Evolutionary conservation across 805 yeast genomes (phyloP), one percentile per base, ranked within the genome.

Genomic region (Jamesozyma hellenica): DNA sequence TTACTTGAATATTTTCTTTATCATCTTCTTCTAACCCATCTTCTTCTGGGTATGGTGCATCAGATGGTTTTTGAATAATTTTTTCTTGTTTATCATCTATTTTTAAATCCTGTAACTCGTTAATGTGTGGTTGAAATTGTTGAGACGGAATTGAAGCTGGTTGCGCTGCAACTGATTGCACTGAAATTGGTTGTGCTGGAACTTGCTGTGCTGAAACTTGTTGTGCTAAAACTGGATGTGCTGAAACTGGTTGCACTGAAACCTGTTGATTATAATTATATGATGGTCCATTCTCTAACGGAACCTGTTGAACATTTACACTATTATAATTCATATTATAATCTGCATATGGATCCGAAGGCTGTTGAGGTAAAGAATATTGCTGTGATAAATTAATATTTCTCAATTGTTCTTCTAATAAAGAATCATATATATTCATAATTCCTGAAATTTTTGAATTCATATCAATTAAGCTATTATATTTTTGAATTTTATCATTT

Each of bases 381-480:
- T 55, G 63, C 36, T 62, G 53, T 27, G 60, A 53, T 35, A 58
- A 18, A 42, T 53, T 64, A 51, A 47, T 73, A 58, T 42, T 62
- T 55, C 51, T 67, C 57, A 45, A 70, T 58, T 55, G 78, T 59
- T 23, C 67, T 43, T 87, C 94, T 43, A 86, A 65, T 36, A 82
- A 69, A 43, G 72, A 74, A 56, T 86, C 94, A 51, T 86, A 87
- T n/a, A 81, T 65, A 44, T 81, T 71, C 53, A 78, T 73, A 26
- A 85, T 79, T 4, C 86, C 78, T 40, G 82, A 79, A 40, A 87
- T 71, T 51, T 87, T 85, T 35, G 81, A 74, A 61, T 82, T 85
- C 75, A 83, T 67, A 35, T 82, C 84, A 46, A 82, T 71, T 45
- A 79, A 71, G 16, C 63, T 58, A 38, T 85, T 90, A 51, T 85